phyloP scores from a whole-genome alignment of 2,329 filamentous ascomycete species.

The Rutstroemia sp. region DNA sequence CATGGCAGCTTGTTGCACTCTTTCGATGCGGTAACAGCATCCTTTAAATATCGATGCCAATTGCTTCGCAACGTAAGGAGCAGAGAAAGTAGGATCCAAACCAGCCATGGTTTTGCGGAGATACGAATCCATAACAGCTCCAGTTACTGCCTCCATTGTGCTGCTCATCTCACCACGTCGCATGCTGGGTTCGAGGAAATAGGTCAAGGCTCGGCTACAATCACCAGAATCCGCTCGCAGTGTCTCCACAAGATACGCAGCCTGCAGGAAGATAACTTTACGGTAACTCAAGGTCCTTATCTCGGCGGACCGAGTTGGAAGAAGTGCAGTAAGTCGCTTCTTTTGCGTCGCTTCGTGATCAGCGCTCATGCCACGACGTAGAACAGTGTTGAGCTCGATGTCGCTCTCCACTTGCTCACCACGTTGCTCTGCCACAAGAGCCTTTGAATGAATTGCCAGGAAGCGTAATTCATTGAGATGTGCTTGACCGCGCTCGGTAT shows the following conservation, averaged over 20 bases:
- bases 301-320: constrained; percentile 70
- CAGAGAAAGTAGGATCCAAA: constrained; percentile 71
- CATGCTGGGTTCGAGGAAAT: constrained; percentile 91
- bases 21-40: constrained; percentile 89
- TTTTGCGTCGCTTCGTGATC: constrained; percentile 77
- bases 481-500: constrained; percentile 64
- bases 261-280: constrained; percentile 86
- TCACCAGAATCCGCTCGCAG: constrained; percentile 80
- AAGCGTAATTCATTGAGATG: constrained; percentile 71
- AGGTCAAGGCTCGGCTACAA: constrained; percentile 81
- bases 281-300: constrained; percentile 80
- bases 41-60: constrained; percentile 77
- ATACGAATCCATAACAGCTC: constrained; percentile 72
- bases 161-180: constrained; percentile 54
- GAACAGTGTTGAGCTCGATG: constrained; percentile 89
- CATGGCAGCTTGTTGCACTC: constrained; percentile 82
- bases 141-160: constrained; percentile 56
- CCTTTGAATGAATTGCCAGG: constrained; percentile 80
- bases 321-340: constrained; percentile 62
- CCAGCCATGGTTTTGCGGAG: constrained; percentile 67
- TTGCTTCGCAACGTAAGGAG: constrained; percentile 82
- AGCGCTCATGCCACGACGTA: constrained; percentile 76
- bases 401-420: constrained; percentile 91
- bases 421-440: constrained; percentile 80
- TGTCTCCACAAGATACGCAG: constrained; percentile 82